Evolutionary conservation across 2,329 filamentous ascomycete genomes (phyloP).

Genomic region (Fusarium sp.): DNA sequence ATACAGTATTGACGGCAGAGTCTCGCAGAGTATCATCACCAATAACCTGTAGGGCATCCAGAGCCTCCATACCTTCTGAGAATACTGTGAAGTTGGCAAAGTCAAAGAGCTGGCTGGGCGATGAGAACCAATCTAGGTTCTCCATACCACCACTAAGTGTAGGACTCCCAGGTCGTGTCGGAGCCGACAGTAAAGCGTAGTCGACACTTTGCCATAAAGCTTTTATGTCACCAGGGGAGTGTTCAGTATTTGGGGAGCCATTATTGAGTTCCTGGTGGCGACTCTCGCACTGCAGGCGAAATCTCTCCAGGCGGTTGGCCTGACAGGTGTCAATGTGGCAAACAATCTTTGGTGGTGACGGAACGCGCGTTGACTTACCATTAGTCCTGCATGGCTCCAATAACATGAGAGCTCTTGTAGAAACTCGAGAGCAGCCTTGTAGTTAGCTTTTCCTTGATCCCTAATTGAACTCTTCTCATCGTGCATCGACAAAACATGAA

Average conservation of each 20-base stretch:
- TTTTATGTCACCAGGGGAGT: conserved; percentile 11
- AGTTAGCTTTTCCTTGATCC: conserved; percentile 1
- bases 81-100: conserved; percentile 4
- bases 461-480: conserved; percentile 16
- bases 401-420: conserved; percentile 13
- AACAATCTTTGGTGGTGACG: no score
- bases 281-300: conserved; percentile 13
- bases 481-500: conserved; percentile 23
- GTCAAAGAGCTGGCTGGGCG: neutral
- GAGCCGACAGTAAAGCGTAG: conserved; percentile 19
- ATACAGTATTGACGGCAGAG: no score
- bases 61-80: no score
- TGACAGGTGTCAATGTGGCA: no score
- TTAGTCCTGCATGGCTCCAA: conserved; percentile 19
- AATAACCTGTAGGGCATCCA: no score
- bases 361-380: conserved; percentile 22
- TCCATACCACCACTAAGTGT: no score
- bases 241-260: conserved; percentile 8
- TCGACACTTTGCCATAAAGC: conserved; percentile 29
- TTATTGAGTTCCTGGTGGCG: conserved; percentile 14
- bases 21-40: no score
- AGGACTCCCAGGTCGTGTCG: conserved; percentile 20
- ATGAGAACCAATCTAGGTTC: no score
- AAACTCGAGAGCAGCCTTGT: conserved; percentile 1
- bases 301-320: conserved; percentile 19